Conservation (phyloP, 345 rosid genomes). For the Reutealis trisperma region DNA sequence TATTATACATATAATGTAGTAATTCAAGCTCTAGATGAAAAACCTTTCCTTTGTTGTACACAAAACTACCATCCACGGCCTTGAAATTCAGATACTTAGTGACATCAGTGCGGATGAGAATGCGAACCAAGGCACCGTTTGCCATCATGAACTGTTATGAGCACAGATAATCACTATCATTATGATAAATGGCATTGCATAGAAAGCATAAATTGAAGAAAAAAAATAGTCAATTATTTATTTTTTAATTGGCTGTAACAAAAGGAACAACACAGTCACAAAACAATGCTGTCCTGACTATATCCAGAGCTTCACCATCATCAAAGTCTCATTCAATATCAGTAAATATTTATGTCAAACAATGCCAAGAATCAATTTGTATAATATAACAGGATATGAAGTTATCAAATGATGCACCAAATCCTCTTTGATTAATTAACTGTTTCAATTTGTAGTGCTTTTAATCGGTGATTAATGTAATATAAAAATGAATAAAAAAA, state of each 20-base stretch:
- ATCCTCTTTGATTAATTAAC: no score
- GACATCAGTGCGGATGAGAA: constrained; percentile 82
- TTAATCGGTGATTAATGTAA: no score
- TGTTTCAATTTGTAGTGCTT: no score
- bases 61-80: constrained; percentile 90
- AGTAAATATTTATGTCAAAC: no score
- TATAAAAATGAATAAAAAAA: no score
- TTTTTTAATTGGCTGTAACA: neutral
- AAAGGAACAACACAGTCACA: neutral
- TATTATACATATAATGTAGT: no score
- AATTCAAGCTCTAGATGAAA: neutral
- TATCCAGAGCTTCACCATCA: no score
- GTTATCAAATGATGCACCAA: neutral
- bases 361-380: no score
- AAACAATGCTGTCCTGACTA: neutral
- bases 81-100: constrained; percentile 87
- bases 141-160: constrained; percentile 73
- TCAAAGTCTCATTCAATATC: no score
- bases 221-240: neutral
- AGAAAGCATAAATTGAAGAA: neutral
- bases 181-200: neutral
- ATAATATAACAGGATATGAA: neutral
- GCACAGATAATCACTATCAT: neutral
- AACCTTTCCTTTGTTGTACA: constrained; percentile 88
- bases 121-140: constrained; percentile 71